Evolutionary conservation across 1,284 basidiomycete species (phyloP).

Genomic region (Cryptococcus sp.): DNA sequence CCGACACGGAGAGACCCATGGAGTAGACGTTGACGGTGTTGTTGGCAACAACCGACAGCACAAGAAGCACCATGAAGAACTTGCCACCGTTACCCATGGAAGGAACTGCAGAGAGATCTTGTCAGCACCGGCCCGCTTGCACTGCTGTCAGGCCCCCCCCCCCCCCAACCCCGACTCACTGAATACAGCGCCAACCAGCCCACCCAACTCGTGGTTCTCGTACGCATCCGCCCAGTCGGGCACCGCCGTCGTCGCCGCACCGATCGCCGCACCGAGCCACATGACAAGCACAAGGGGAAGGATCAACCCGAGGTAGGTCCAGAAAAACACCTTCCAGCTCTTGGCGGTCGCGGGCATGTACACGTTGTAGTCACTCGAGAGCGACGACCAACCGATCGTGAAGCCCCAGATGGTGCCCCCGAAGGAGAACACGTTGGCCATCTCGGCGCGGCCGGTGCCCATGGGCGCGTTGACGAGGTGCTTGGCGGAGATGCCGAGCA

Average conservation of each 20-base stretch:
- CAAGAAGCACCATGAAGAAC: slow-evolving; percentile 42
- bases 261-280: slow-evolving; percentile 46
- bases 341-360: slow-evolving; percentile 48
- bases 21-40: slow-evolving; percentile 48
- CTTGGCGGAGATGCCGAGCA: slow-evolving; percentile 39
- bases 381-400: slow-evolving; percentile 45
- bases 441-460: slow-evolving; percentile 36
- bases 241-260: slow-evolving; percentile 22
- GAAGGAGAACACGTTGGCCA: slow-evolving; percentile 45
- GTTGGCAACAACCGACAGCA: slow-evolving; percentile 47
- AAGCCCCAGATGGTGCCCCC: slow-evolving; percentile 39
- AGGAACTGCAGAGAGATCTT: slow-evolving; percentile 16
- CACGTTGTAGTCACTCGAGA: slow-evolving; percentile 49
- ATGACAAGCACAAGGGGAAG: slow-evolving; percentile 47
- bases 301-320: slow-evolving; percentile 47
- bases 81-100: slow-evolving; percentile 37
- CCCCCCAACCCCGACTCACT: slow-evolving; percentile 1
- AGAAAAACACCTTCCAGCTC: slow-evolving; percentile 42
- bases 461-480: slow-evolving; percentile 33
- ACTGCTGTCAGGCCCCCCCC: too few species aligned
- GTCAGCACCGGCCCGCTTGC: too few species aligned
- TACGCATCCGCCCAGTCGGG: slow-evolving; percentile 29
- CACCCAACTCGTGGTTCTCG: slow-evolving; percentile 40
- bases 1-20: slow-evolving; percentile 41
- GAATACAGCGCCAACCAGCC: slow-evolving; percentile 45